Conservation (phyloP, 345 rosid genomes). For the Bretschneidera sinensis region DNA sequence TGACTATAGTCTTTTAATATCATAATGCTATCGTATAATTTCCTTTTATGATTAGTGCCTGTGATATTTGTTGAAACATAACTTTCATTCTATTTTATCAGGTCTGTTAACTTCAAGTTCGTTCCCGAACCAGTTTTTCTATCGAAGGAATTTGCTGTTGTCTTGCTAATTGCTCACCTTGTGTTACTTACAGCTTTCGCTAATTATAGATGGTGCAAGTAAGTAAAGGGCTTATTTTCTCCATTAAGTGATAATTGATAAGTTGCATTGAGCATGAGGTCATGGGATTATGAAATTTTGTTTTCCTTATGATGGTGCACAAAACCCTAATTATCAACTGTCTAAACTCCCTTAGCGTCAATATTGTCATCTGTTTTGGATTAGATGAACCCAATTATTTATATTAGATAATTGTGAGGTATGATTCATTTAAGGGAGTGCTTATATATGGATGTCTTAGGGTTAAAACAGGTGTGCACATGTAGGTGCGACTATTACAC, state of each 20-base stretch:
- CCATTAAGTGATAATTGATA: neutral
- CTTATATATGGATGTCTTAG: no score
- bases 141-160: conserved; percentile 77
- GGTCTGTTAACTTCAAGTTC: conserved; percentile 99
- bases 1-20: neutral
- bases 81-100: conserved; percentile 29
- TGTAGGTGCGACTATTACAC: no score
- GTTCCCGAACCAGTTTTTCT: conserved; percentile 80
- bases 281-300: neutral
- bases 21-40: neutral
- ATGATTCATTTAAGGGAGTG: neutral
- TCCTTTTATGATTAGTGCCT: neutral
- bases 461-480: no score
- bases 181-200: conserved; percentile 57
- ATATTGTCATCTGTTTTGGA: neutral
- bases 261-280: neutral
- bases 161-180: conserved; percentile 74
- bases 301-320: neutral
- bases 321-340: neutral
- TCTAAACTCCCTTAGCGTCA: neutral
- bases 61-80: conserved; percentile 13
- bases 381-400: neutral
- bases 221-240: conserved; percentile 31
- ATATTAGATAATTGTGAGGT: neutral
- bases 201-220: conserved; percentile 95